Conservation (phyloP, 495 filamentous ascomycete genomes). For the Podospora pseudoanserina region DNA sequence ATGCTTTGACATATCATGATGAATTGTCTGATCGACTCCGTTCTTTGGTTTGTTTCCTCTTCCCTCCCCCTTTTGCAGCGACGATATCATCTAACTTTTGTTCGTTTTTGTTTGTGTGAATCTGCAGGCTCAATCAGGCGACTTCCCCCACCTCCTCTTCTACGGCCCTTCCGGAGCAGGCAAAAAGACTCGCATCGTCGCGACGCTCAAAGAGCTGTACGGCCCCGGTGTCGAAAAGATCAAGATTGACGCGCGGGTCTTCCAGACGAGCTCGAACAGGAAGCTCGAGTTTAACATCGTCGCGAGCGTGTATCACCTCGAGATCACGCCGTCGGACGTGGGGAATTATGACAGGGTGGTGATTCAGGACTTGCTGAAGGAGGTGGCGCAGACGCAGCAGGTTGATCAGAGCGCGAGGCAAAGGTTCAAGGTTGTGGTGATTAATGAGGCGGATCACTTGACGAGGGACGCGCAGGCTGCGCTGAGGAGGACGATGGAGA, state of each 20-base stretch:
- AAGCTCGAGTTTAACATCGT: slow-evolving; percentile 99
- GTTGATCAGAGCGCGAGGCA: slow-evolving; percentile 87
- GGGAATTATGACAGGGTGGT: slow-evolving; percentile 94
- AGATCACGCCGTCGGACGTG: slow-evolving; percentile 98
- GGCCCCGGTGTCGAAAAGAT: slow-evolving; percentile 94
- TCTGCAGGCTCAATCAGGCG: slow-evolving; percentile 81
- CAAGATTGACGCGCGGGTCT: slow-evolving; percentile 92
- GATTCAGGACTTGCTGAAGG: slow-evolving; percentile 91
- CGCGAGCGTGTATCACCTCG: slow-evolving; percentile 89
- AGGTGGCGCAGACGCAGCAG: slow-evolving; percentile 97
- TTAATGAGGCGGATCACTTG: slow-evolving; percentile 97
- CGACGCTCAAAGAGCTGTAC: slow-evolving; percentile 87
- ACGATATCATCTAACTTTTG: slow-evolving; percentile 13
- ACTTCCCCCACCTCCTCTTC: slow-evolving; percentile 94
- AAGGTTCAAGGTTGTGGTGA: slow-evolving; percentile 95
- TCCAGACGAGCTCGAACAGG: slow-evolving; percentile 90
- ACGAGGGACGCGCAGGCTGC: slow-evolving; percentile 94
- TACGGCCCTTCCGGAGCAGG: slow-evolving; percentile 95
- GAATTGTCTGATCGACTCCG: slow-evolving; percentile 84
- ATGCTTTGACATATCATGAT: slow-evolving; percentile 80
- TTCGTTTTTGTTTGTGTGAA: background rate
- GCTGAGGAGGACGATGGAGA: slow-evolving; percentile 95
- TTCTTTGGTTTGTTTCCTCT: slow-evolving; percentile 66
- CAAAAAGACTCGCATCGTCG: slow-evolving; percentile 95
- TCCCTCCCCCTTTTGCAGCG: background rate